Base-by-base conservation (phyloP, 2,329 filamentous ascomycete genomes). In the Fusarium veterinarium region DNA sequence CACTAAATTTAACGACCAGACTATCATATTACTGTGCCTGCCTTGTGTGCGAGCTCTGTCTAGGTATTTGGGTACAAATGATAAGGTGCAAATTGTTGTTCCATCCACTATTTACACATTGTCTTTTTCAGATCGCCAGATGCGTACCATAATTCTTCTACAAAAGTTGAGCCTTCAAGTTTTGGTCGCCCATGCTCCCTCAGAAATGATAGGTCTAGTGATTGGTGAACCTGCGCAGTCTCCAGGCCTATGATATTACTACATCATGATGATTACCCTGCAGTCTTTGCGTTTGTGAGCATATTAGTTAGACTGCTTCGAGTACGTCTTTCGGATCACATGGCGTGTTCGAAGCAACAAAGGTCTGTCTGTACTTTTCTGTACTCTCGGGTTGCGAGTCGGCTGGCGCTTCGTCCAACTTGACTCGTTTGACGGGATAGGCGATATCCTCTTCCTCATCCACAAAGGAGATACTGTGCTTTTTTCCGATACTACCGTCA, bases 371-470 rank as follows among this genome's bases (percentile, higher is more conserved):
- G 37, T 35, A n/a, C 13, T 30, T 37, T 17, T 30, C 38, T 38
- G 37, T 35, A n/a, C 13, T 30, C 41, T 17, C 45, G 9, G 45
- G 12, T 40, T 48, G 56, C 35, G 23, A 25, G 33, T 4, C 19
- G 30, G n/a, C 52, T 14, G 51, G 19, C 19, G 42, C 46, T 28
- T 60, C 64, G n/a, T 68, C 63, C 45, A 49, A 42, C 48, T 75
- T 77, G 31, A 64, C 23, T 23, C 59, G 74, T 53, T 77, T 77
- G 9, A 35, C 10, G 16, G 41, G 28, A 12, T 59, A 46, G 9
- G 38, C n/a, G 16, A 48, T 28, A 9, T 42, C 31, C 19, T 67
- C 56, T 56, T 37, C 46, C 30, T 57, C 48, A 30, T 64, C 58
- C 19, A 31, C 25, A 16, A 44, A 12, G 10, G 23, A 13, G 11